Percentiles rank a stretch among this genome's conserved stretches.
These are phyloP conservation scores for Gonapodya prolifera DNA, from an alignment of 192 early-diverging fungal genomes.

Conservation along the genomic window DNA sequence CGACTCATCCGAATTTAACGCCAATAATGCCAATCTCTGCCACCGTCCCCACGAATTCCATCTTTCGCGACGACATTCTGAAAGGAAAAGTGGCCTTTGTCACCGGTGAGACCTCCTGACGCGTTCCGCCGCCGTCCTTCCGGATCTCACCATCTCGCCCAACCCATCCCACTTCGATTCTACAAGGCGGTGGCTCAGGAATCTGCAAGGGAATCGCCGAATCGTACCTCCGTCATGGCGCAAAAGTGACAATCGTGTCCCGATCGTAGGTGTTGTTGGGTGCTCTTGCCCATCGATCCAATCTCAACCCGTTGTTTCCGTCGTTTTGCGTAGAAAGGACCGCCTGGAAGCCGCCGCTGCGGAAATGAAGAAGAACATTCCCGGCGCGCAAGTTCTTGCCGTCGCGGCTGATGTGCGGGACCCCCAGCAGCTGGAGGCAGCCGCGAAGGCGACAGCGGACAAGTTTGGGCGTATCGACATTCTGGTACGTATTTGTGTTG, in stretches of 20 bases:
- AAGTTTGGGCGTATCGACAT: slow-evolving; percentile 56
- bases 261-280: slow-evolving; percentile 49
- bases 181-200: slow-evolving; percentile 45
- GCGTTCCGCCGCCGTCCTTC: slow-evolving; percentile 10
- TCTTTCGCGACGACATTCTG: slow-evolving; percentile 24
- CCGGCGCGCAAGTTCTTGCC: slow-evolving; percentile 24
- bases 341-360: slow-evolving; percentile 52
- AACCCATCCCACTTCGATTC: slow-evolving; percentile 22
- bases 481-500: too few species aligned
- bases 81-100: slow-evolving; percentile 50
- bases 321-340: too few species aligned
- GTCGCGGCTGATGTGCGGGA: slow-evolving; percentile 54
- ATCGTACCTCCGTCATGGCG: slow-evolving; percentile 27
- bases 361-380: slow-evolving; percentile 42
- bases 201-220: slow-evolving; percentile 57
- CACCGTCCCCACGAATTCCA: not conserved
- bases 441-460: slow-evolving; percentile 42
- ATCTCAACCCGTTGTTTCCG: too few species aligned
- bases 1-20: too few species aligned
- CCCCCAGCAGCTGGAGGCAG: slow-evolving; percentile 38
- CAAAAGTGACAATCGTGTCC: slow-evolving; percentile 13
- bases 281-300: too few species aligned
- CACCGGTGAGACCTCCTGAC: slow-evolving; percentile 21
- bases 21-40: too few species aligned
- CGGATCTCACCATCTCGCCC: slow-evolving; percentile 19